phyloP scores from a whole-genome alignment of 78 protist species.

The slime mould (Dictyostelium discoideum) region dicty_2.7 NC_007090.3:978001-978500 shows the following conservation, averaged over 20 bases:
- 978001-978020: background rate
- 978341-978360: no score
- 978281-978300: no score
- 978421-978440: no score
- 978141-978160: background rate
- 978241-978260: background rate
- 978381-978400: no score
- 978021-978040: background rate
- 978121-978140: background rate
- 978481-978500: slow-evolving; percentile 9
- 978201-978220: background rate
- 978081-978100: background rate
- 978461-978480: slow-evolving; percentile 40
- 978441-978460: background rate
- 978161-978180: background rate
- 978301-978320: no score
- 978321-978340: no score
- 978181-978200: background rate
- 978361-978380: no score
- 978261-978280: background rate
- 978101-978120: background rate
- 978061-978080: background rate
- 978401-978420: no score
- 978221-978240: no score
- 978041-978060: background rate